Base-by-base conservation (phyloP, 345 rosid genomes). In the Brassica carinata region DNA sequence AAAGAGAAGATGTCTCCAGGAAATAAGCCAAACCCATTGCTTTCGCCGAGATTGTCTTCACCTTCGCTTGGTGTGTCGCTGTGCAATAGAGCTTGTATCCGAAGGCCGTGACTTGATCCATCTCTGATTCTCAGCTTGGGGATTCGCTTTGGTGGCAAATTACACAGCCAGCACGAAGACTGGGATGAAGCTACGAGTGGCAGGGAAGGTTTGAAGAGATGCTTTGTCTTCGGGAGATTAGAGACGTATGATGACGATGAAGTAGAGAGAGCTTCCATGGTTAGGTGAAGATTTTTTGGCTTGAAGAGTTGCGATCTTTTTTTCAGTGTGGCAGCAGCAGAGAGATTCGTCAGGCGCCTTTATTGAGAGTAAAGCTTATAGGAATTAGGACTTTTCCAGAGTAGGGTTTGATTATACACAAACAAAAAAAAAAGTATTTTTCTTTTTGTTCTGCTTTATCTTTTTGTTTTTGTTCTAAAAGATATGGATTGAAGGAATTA, bases 231-330 rank as follows among this genome's bases (percentile, higher is more conserved):
- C 2, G 87, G 90, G 75, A 86, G 74, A 18, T 76, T 84, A 72
- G 89, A 74, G 76, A 68, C 5, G 79, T 81, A 14, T 45, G 55
- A 51, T 53, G 76, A 33, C 8, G 76, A 33, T 9, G 86, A 81
- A 74, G 87, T 86, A 26, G 86, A 85, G 2, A 87, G 82, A 81
- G 94, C 83, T 71, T 94, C 98, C 98, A 92, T 89, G 79, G 83
- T 45, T 51, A 51, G 58, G 17, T 40, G 48, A 10, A 40, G 17
- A 13, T 40, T 38, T 53, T 59, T 65, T 51, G 2, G 77, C 40
- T 80, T 73, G 40, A 62, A 75, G 71, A 34, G 74, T 81, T 14
- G 58, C 58, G 58, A 48, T 48, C 55, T 34, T 34, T 7, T 34
- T 51, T n/a, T 51, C 58, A 51, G 58, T 51, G 58, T 51, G 18